A percentile compares a stretch with the other conserved stretches of the same genome.
These are phyloP conservation scores for Neurospora sp. DNA, from an alignment of 2,329 filamentous ascomycete genomes.

Conservation along the genomic window DNA sequence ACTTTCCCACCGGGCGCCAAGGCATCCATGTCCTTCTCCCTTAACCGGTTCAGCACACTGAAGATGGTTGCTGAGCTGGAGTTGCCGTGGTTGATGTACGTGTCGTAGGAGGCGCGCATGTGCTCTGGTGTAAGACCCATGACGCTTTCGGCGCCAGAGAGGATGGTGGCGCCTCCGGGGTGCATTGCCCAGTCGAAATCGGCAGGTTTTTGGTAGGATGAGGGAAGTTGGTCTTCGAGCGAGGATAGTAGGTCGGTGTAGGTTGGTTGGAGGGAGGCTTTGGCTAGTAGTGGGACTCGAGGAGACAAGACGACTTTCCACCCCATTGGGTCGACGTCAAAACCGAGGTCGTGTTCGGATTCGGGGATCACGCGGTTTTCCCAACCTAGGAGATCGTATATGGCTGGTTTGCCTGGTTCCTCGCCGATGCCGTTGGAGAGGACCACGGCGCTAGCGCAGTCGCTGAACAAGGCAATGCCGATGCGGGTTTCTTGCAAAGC, in stretches of 20 bases:
- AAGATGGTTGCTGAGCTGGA: constrained; percentile 56
- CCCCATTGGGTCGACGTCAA: constrained; percentile 53
- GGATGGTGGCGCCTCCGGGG: constrained; percentile 57
- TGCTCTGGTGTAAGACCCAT: constrained; percentile 52
- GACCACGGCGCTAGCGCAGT: constrained; percentile 57
- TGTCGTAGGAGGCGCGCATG: constrained; percentile 60
- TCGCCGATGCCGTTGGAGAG: constrained; percentile 54
- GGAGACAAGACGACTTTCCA: constrained; percentile 60
- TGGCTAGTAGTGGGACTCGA: constrained; percentile 48
- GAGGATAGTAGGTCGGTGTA: constrained; percentile 45
- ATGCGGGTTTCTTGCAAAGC: constrained; percentile 52
- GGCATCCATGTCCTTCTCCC: constrained; percentile 50
- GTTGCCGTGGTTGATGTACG: constrained; percentile 60
- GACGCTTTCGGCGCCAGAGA: constrained; percentile 50
- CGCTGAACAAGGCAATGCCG: constrained; percentile 57
- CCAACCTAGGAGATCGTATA: constrained; percentile 57
- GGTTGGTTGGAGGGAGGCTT: constrained; percentile 39
- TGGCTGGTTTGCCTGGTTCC: constrained; percentile 20
- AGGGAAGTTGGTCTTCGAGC: constrained; percentile 30
- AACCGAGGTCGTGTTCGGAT: constrained; percentile 53
- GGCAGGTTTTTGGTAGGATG: constrained; percentile 32
- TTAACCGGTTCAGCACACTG: constrained; percentile 53
- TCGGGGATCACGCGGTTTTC: constrained; percentile 53
- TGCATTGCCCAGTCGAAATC: constrained; percentile 69
- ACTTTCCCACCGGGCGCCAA: constrained; percentile 37